Evolutionary conservation across 106 monocot species (phyloP).

Genomic region (Gastrodia elata): DNA sequence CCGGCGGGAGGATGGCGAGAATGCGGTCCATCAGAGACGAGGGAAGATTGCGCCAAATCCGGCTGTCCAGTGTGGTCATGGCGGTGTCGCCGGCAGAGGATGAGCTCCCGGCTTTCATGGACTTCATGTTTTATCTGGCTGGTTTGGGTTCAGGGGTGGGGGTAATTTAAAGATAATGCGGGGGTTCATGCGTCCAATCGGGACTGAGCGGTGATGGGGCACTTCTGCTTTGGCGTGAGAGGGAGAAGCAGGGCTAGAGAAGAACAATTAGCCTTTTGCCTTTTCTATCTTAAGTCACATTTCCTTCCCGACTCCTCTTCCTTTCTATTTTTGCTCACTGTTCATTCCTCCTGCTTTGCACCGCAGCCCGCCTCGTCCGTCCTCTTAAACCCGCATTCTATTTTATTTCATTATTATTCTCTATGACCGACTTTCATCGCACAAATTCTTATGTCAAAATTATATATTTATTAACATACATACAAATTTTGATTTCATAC

Average conservation of each 20-base stretch:
- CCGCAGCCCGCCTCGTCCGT: neutral
- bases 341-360: neutral
- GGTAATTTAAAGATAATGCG: neutral
- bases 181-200: conserved; percentile 13
- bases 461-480: too few relatives aligned
- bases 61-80: neutral
- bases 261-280: conserved; percentile 10
- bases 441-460: too few relatives aligned
- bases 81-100: neutral
- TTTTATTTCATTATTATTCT: too few relatives aligned
- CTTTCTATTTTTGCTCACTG: conserved; percentile 8
- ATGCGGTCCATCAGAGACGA: conserved; percentile 13
- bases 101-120: neutral
- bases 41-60: conserved; percentile 19
- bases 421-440: too few relatives aligned
- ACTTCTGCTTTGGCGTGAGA: conserved; percentile 9
- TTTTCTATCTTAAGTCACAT: conserved; percentile 14
- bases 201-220: conserved; percentile 11
- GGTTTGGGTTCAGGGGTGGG: neutral
- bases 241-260: neutral
- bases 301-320: conserved; percentile 12
- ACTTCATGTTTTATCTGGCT: neutral
- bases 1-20: conserved; percentile 16
- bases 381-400: neutral
- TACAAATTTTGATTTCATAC: too few relatives aligned